Conservation (phyloP, 2,329 filamentous ascomycete species). For the Cladosporium phlei region DNA sequence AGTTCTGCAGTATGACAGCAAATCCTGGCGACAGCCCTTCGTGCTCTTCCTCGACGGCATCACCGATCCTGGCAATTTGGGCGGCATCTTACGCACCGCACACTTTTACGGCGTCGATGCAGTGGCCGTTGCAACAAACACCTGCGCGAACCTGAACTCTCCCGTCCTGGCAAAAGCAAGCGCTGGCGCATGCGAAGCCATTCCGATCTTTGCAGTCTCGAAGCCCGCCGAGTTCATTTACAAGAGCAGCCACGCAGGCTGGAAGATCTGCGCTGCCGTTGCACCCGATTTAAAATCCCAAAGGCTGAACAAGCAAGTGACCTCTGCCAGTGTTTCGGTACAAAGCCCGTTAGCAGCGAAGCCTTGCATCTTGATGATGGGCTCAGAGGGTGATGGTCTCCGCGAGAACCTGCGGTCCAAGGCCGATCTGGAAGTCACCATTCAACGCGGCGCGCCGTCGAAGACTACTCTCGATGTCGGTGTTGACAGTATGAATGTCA, state of each 20-base stretch:
- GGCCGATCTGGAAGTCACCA: constrained; percentile 61
- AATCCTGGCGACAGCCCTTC: constrained; percentile 57
- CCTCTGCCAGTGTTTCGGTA: constrained; percentile 16
- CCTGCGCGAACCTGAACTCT: constrained; percentile 67
- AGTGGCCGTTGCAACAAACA: constrained; percentile 68
- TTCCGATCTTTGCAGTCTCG: constrained; percentile 66
- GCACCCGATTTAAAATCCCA: constrained; percentile 31
- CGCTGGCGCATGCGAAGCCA: constrained; percentile 76
- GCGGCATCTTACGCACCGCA: constrained; percentile 80
- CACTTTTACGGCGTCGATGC: constrained; percentile 88
- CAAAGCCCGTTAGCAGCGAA: constrained; percentile 32
- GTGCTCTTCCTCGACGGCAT: constrained; percentile 71
- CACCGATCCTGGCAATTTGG: constrained; percentile 78
- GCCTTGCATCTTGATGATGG: constrained; percentile 76
- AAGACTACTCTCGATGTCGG: constrained; percentile 40
- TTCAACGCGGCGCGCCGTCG: constrained; percentile 36
- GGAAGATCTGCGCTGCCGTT: constrained; percentile 76
- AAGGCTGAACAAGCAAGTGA: constrained; percentile 8
- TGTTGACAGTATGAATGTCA: constrained; percentile 91
- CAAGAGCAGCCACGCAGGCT: constrained; percentile 64
- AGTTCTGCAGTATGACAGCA: constrained; percentile 44
- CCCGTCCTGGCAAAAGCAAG: constrained; percentile 82
- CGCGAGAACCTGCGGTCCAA: constrained; percentile 58
- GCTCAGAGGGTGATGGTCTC: constrained; percentile 74
- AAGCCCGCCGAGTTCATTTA: constrained; percentile 66